Conservation (phyloP, 345 rosid genomes). For the Bretschneidera sinensis region DNA sequence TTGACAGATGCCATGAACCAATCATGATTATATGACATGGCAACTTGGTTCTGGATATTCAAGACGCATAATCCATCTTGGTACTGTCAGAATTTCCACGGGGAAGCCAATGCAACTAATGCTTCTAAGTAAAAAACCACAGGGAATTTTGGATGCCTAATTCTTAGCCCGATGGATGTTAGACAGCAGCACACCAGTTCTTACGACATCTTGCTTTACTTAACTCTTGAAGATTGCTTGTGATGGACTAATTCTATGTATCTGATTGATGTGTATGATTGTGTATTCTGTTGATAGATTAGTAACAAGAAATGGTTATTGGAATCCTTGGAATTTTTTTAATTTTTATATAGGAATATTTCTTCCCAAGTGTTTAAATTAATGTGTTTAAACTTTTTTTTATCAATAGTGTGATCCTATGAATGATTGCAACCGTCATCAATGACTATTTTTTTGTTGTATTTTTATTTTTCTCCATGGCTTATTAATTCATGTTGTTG, state of each 20-base stretch:
- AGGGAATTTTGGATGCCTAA: background rate
- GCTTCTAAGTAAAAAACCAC: background rate
- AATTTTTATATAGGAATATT: too few species aligned
- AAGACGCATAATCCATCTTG: background rate
- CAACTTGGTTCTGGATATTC: background rate
- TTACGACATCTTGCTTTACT: constrained; percentile 5
- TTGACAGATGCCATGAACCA: background rate
- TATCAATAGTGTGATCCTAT: too few species aligned
- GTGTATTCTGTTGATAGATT: constrained; percentile 22
- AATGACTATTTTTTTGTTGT: too few species aligned
- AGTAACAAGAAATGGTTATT: constrained; percentile 7
- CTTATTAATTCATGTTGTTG: too few species aligned
- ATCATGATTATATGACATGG: background rate
- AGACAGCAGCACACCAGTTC: background rate
- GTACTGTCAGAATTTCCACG: background rate
- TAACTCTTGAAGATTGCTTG: constrained; percentile 15
- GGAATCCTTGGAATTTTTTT: background rate
- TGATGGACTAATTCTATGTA: constrained; percentile 17
- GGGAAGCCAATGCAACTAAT: background rate
- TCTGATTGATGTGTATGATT: constrained; percentile 25
- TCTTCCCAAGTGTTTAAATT: too few species aligned
- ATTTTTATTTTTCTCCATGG: too few species aligned
- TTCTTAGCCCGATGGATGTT: background rate
- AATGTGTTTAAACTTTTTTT: too few species aligned
- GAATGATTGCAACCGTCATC: too few species aligned